These are phyloP conservation scores for Powellomyces hirtus DNA, from an alignment of 192 early-diverging fungal species.

Conservation along the genomic window DNA sequence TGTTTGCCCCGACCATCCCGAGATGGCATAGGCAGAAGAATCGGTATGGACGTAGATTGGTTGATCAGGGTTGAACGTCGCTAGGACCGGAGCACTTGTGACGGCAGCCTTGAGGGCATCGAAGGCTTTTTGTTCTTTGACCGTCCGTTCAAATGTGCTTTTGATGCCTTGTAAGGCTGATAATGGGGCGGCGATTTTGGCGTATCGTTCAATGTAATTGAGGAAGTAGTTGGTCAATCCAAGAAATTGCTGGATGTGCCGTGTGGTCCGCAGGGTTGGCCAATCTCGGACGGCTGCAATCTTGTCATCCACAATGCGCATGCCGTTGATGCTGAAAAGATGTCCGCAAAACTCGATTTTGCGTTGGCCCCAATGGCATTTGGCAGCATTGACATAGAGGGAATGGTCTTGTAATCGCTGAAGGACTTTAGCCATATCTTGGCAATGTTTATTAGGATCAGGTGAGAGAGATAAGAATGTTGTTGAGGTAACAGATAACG, in stretches of 20 bases:
- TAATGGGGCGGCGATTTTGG: constrained; percentile 12
- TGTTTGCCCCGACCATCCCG: background rate
- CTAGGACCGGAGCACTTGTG: background rate
- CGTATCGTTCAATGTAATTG: constrained; percentile 1
- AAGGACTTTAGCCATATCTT: constrained; percentile 14
- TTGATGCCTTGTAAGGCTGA: background rate
- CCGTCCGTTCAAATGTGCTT: background rate
- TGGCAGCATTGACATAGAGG: background rate
- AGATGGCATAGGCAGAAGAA: background rate
- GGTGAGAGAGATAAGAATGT: constrained; percentile 50
- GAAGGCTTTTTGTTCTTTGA: background rate
- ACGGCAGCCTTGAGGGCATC: background rate
- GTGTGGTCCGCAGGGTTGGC: background rate
- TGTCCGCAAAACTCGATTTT: constrained; percentile 3
- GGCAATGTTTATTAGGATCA: background rate
- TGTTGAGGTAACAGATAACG: constrained; percentile 39
- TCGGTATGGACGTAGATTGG: background rate
- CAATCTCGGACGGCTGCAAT: constrained; percentile 27
- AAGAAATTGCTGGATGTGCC: constrained; percentile 8
- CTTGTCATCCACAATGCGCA: constrained; percentile 11
- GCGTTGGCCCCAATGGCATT: background rate
- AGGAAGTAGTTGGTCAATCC: constrained; percentile 19
- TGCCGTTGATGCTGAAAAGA: background rate
- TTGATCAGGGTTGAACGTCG: background rate
- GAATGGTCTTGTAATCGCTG: constrained; percentile 14